Percentiles rank a stretch among this genome's conserved stretches.
Evolutionary conservation across 441 rosid species (phyloP).

Genomic region (Geranium incanum): DNA sequence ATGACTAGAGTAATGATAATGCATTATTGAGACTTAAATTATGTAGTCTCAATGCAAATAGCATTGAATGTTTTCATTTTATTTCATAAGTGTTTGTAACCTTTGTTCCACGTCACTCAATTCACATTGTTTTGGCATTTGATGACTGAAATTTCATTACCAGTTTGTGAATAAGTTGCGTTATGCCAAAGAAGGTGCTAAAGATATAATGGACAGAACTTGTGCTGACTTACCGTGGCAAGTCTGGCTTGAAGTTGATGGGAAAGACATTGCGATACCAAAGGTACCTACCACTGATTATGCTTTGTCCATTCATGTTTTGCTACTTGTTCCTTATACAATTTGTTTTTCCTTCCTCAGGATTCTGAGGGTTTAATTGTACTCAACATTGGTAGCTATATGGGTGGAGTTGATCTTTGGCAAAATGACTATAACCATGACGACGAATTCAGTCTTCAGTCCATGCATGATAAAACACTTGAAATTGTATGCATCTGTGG

Average conservation of each 20-base stretch:
- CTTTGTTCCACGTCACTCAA: background rate
- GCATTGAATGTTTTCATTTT: background rate
- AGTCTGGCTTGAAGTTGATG: slow-evolving; percentile 72
- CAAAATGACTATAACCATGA: slow-evolving; percentile 59
- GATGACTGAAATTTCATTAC: background rate
- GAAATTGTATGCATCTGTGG: slow-evolving; percentile 63
- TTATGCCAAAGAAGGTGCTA: slow-evolving; percentile 72
- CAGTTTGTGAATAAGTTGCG: slow-evolving; percentile 69
- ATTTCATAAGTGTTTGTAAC: background rate
- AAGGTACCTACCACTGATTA: slow-evolving; percentile 28
- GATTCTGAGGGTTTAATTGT: slow-evolving; percentile 61
- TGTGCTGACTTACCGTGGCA: slow-evolving; percentile 75
- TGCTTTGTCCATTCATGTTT: background rate
- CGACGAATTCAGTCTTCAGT: slow-evolving; percentile 50
- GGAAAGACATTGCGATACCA: slow-evolving; percentile 54
- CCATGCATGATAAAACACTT: slow-evolving; percentile 53
- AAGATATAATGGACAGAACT: slow-evolving; percentile 67
- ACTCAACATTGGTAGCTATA: slow-evolving; percentile 65
- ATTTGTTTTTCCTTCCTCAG: slow-evolving; percentile 27
- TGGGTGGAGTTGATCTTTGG: slow-evolving; percentile 80
- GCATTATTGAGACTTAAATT: background rate
- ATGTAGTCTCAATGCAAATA: background rate
- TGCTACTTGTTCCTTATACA: slow-evolving; percentile 1
- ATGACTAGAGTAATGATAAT: background rate
- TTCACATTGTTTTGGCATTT: background rate